phyloP scores from a whole-genome alignment of 208 protist species.

The Giardia duodenalis region DNA sequence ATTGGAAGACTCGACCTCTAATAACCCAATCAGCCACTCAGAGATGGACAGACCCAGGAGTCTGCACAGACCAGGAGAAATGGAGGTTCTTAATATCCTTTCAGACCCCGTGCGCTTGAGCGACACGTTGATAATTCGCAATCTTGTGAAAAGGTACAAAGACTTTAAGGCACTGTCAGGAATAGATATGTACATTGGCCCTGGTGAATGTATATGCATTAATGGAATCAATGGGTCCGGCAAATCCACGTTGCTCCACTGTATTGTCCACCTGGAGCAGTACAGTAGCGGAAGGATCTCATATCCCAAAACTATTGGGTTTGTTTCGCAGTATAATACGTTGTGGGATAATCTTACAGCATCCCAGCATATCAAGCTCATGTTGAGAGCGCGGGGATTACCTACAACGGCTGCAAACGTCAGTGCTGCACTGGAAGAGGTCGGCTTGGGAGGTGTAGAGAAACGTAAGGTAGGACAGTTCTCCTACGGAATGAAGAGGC shows the following conservation, averaged over 20 bases:
- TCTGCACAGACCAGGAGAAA: not conserved
- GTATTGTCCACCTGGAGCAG: not conserved
- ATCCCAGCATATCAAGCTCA: not conserved
- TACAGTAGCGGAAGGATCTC: not conserved
- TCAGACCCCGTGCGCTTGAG: not conserved
- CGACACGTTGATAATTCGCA: not conserved
- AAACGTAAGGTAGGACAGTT: not conserved
- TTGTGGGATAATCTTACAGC: conserved; percentile 1
- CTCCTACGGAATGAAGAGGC: conserved; percentile 14
- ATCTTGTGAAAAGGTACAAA: not conserved
- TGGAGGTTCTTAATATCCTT: not conserved
- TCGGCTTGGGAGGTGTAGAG: not conserved
- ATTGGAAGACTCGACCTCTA: not conserved
- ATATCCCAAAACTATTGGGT: not conserved
- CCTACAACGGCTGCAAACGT: not conserved
- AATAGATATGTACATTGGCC: not conserved
- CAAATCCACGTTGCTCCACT: not conserved
- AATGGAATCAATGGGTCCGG: not conserved
- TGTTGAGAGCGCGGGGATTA: not conserved
- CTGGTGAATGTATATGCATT: not conserved
- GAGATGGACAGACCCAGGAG: not conserved
- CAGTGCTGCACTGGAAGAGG: not conserved
- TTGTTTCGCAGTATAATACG: conserved; percentile 13
- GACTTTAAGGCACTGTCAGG: not conserved
- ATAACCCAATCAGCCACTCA: not conserved